Conservation (phyloP, 768 basidiomycete species). For the Rhizopogon sp. region DNA sequence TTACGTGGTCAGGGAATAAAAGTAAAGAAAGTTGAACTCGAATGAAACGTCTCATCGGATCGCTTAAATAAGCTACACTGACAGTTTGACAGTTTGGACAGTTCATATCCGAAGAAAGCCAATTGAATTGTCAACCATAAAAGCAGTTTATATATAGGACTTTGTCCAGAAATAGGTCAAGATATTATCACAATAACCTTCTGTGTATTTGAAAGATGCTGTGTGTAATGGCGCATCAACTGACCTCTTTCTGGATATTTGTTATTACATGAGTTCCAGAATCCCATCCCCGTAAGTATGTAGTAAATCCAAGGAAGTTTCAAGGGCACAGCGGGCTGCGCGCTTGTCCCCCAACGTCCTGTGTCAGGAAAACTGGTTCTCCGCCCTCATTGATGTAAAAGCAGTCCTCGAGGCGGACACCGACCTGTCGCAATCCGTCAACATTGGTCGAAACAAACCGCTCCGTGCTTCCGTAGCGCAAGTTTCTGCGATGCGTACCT, state of each 20-base stretch:
- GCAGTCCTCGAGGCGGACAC: constrained; percentile 82
- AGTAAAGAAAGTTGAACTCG: no score
- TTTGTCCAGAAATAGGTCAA: neutral
- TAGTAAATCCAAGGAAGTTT: neutral
- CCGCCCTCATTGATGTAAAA: constrained; percentile 62
- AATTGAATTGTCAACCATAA: no score
- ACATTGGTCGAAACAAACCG: constrained; percentile 5
- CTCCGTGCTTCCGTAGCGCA: neutral
- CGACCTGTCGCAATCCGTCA: constrained; percentile 41
- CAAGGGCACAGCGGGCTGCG: constrained; percentile 30
- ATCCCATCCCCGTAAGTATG: neutral
- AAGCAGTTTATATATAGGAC: no score
- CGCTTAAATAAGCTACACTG: no score
- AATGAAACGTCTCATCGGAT: no score
- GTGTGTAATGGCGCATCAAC: neutral
- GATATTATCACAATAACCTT: neutral
- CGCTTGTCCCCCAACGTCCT: constrained; percentile 57
- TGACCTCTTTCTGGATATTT: neutral
- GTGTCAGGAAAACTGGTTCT: constrained; percentile 53
- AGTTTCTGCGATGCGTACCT: constrained; percentile 33
- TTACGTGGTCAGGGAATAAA: no score
- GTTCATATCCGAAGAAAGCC: no score
- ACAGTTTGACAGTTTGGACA: no score
- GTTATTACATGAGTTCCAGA: neutral
- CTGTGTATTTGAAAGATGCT: no score